phyloP scores from a whole-genome alignment of 129 eudicot genomes.

The Centrapalus pauciflorus region DNA sequence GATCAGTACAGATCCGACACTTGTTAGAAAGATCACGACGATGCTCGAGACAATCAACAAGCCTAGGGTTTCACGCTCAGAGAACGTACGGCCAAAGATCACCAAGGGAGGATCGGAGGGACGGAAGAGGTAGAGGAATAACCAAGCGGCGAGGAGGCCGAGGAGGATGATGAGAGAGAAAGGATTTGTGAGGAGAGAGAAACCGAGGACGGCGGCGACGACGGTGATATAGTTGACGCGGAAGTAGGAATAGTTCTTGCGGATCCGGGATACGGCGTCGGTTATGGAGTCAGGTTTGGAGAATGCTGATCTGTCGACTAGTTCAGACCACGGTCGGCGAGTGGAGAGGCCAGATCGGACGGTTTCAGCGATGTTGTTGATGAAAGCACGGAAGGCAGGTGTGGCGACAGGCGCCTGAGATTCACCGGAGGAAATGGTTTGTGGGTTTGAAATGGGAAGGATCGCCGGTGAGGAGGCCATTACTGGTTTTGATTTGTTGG shows the following conservation, averaged over 20 bases:
- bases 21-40: constrained; percentile 68
- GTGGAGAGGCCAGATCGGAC: constrained; percentile 57
- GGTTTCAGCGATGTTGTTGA: constrained; percentile 39
- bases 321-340: constrained; percentile 90
- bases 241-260: constrained; percentile 78
- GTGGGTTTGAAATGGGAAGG: constrained; percentile 43
- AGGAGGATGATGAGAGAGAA: constrained; percentile 63
- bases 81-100: constrained; percentile 34
- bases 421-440: constrained; percentile 18
- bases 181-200: constrained; percentile 77
- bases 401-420: constrained; percentile 33
- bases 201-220: constrained; percentile 48
- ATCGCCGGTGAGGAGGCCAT: constrained; percentile 54
- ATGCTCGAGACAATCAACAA: constrained; percentile 36
- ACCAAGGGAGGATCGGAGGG: constrained; percentile 42
- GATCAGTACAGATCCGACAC: constrained; percentile 79
- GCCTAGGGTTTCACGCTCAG: constrained; percentile 40
- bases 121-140: constrained; percentile 47
- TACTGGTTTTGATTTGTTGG: not conserved
- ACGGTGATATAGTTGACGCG: constrained; percentile 62
- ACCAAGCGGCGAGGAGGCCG: constrained; percentile 76
- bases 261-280: constrained; percentile 76
- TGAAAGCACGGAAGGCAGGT: constrained; percentile 57
- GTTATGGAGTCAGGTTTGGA: constrained; percentile 79
- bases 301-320: constrained; percentile 75